Evolutionary conservation across 257 asterid genomes (phyloP), one percentile per base, ranked within the genome.

Genomic region (Fraxinus quadrangulata): DNA sequence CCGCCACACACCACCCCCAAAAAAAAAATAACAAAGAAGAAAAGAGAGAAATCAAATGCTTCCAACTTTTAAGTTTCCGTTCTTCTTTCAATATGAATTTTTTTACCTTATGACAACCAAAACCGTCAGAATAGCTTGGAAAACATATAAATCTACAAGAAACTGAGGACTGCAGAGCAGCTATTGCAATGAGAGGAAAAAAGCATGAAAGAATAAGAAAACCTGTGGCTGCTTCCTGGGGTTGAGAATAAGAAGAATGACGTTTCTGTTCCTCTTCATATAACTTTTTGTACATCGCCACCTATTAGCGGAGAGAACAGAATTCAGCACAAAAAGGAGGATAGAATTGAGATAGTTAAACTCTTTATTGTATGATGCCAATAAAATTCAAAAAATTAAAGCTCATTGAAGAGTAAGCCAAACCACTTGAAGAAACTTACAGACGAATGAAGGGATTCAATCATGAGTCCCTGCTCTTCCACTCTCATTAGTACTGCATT

Each of bases 391-490:
- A 33, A 31, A 76, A 51, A 9, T 2, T 13, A 77, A 63, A 65
- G 73, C 33, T 66, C 67, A 42, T 23, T 45, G 24, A 81, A 56
- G 34, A 37, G 78, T n/a, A 34, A 66, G 61, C 75, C 68, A 72
- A 56, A 77, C 77, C 59, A 73, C 73, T 71, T 82, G 5, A 79
- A 70, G 17, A 71, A 77, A 75, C 94, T 83, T 87, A 93, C 99
- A 67, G 99, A 92, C 37, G 89, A 61, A 83, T 95, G 98, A 78
- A 95, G 98, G 19, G 98, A 91, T 86, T 90, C 97, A 77, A 95
- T 90, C 99, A 95, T 95, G 63, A 67, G 84, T 16, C 78, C 89
- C 85, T 93, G 99, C 78, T 95, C 97, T 87, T 95, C 96, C 17
- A 97, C 96, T 76, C 93, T 89, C 61, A 77, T 85, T 82, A 93